Base-by-base conservation (phyloP, 352 stramenopile genomes). In the Phytophthora crassamura region DNA sequence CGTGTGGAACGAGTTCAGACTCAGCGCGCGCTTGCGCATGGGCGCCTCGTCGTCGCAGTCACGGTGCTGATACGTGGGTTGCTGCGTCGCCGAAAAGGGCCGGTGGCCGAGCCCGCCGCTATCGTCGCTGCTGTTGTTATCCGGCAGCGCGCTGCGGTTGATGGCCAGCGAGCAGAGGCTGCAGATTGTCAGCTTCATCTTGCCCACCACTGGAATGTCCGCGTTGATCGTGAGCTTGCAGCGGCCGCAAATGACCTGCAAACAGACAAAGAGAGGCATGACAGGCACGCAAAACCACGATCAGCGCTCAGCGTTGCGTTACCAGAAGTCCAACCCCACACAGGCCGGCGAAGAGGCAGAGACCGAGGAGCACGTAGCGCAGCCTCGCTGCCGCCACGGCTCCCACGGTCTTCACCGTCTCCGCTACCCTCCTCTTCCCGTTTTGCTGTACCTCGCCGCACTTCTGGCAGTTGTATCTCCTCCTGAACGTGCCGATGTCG, bases 161-260 rank as follows among this genome's bases (percentile, higher is more conserved):
- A 94, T 87, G 48, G 81, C 76, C 35, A 92, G 69, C 48, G 85
- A 88, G 70, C 85, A 94, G 9, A 94, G 36, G 20, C 75, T 90
- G 69, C 85, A 94, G 50, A 94, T 94, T 51, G 85, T 94, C 32
- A 94, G 78, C 71, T 94, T 94, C 85, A 94, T 91, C 68, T 86
- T 90, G 48, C 85, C 85, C 15, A 91, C 85, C 16, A 94, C 84
- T 15, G 85, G 83, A 42, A 94, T 91, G 22, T 94, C 83, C n/a
- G 85, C 85, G 52, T 84, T 80, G 64, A 94, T 89, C 20, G 69
- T 86, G 28, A 88, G 52, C 58, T 92, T 91, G 64, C 85, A 94
- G 18, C 78, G 75, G 2, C 80, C 59, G 49, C 85, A 94, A 53
- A 94, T 87, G 59, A 89, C 77, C 76, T 84, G 22, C 43, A 67